Evolutionary conservation across 208 protist genomes (phyloP).

Genomic region (Trichomonas tenax): DNA sequence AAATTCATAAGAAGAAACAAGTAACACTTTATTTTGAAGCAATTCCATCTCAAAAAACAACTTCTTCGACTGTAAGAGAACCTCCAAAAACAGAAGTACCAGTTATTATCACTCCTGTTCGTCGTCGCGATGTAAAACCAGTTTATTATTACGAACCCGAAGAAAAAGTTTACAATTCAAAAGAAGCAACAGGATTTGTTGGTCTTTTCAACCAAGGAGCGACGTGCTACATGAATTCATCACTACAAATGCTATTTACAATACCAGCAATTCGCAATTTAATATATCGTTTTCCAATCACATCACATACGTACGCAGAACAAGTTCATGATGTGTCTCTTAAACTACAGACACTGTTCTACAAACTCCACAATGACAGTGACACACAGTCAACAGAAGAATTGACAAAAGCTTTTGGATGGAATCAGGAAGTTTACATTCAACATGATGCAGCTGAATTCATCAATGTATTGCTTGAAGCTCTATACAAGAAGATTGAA

Average conservation of each 20-base stretch:
- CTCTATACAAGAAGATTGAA: not conserved
- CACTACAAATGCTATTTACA: slow-evolving; percentile 60
- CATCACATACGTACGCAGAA: not conserved
- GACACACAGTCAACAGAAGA: not conserved
- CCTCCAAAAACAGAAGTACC: not conserved
- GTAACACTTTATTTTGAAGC: not conserved
- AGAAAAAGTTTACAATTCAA: not conserved
- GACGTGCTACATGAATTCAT: slow-evolving; percentile 72
- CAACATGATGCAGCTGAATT: not conserved
- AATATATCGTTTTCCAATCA: not conserved
- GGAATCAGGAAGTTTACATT: not conserved
- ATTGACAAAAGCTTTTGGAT: not conserved
- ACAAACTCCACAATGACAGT: not conserved
- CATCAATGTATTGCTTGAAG: not conserved
- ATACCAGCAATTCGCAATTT: slow-evolving; percentile 45
- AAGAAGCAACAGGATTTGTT: slow-evolving; percentile 50
- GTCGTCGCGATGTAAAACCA: not conserved
- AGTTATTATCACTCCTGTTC: not conserved
- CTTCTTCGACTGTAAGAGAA: not conserved
- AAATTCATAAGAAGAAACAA: not conserved
- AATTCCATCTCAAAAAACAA: not conserved
- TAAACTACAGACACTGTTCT: not conserved
- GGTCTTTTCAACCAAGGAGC: slow-evolving; percentile 66
- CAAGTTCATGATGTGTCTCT: not conserved
- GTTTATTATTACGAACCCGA: not conserved